phyloP scores from a whole-genome alignment of 139 green algal genomes.

The Nannochloris sp. region DNA sequence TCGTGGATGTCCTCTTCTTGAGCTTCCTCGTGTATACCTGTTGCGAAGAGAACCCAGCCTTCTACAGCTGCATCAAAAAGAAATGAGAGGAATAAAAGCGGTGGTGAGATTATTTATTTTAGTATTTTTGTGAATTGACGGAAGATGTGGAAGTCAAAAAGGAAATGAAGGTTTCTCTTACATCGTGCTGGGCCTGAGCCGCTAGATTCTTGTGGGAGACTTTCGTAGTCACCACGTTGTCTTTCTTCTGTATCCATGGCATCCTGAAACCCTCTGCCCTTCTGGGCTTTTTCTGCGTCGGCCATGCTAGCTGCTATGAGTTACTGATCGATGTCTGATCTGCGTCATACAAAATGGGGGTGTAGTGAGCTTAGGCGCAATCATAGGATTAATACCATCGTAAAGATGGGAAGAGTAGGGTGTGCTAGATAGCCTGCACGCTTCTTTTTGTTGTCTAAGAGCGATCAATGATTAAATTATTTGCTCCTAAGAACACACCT shows the following conservation, averaged over 20 bases:
- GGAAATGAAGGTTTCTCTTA: background rate
- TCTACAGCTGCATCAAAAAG: background rate
- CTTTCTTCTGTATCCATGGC: background rate
- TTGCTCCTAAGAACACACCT: too few species aligned
- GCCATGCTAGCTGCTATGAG: background rate
- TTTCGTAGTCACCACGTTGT: background rate
- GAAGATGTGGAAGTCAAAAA: background rate
- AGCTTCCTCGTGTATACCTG: conserved; percentile 89
- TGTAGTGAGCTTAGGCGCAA: background rate
- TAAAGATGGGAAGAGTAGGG: background rate
- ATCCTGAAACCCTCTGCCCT: background rate
- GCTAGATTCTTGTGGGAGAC: background rate
- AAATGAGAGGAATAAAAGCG: background rate
- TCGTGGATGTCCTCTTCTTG: conserved; percentile 92
- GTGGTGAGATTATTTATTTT: too few species aligned
- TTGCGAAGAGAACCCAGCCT: conserved; percentile 88
- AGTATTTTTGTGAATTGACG: background rate
- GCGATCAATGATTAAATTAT: background rate
- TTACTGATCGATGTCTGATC: too few species aligned
- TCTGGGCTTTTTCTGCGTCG: background rate
- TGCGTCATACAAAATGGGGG: background rate
- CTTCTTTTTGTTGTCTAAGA: background rate
- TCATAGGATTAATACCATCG: background rate
- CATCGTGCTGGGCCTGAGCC: background rate
- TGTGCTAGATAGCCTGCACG: background rate